Conservation (phyloP, 2,329 filamentous ascomycete genomes). For the Fusarium tanahbumbuense region DNA sequence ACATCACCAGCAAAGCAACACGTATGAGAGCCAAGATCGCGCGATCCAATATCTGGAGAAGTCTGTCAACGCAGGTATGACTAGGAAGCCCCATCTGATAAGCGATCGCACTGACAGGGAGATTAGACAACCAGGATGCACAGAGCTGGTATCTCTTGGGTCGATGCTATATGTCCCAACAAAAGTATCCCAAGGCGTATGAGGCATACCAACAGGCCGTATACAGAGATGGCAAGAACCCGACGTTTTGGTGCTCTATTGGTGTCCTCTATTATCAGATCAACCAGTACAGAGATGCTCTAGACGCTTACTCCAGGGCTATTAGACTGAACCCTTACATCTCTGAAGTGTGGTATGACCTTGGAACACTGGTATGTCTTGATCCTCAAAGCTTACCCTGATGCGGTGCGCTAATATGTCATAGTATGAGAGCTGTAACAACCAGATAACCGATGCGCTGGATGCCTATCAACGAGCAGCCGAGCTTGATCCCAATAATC, state of each 20-base stretch:
- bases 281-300: constrained; percentile 97
- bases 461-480: constrained; percentile 96
- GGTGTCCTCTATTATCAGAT: constrained; percentile 99
- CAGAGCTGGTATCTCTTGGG: constrained; percentile 99
- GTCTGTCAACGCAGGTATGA: constrained; percentile 88
- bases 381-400: neutral
- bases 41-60: constrained; percentile 98
- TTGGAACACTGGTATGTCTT: constrained; percentile 86
- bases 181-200: constrained; percentile 98
- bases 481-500: constrained; percentile 91
- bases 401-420: constrained; percentile 46
- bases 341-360: constrained; percentile 98
- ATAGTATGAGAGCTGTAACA: constrained; percentile 98
- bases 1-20: constrained; percentile 94
- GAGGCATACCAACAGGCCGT: constrained; percentile 99
- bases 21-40: constrained; percentile 91
- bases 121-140: constrained; percentile 86
- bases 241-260: constrained; percentile 99
- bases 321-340: constrained; percentile 98
- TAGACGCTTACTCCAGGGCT: constrained; percentile 96
- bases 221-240: constrained; percentile 96
- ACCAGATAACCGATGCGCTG: constrained; percentile 94
- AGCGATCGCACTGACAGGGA: constrained; percentile 2
- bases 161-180: constrained; percentile 98
- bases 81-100: neutral